phyloP scores from a whole-genome alignment of 169 alveolate species.

The Eimeria tenella region DNA sequence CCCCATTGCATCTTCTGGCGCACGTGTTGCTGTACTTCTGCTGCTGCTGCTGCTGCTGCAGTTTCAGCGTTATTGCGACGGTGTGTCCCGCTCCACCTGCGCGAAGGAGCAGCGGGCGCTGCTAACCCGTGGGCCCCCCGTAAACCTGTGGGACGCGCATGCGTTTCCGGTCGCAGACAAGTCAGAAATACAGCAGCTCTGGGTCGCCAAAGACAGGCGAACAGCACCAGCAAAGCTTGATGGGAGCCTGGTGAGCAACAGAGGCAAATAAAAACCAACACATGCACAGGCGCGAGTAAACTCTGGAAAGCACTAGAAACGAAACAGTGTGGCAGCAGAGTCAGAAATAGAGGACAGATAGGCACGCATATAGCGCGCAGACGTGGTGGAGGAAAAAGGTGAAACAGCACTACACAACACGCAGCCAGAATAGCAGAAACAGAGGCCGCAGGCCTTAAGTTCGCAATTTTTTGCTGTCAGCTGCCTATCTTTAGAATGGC shows the following conservation, averaged over 20 bases:
- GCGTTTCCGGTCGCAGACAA: constrained; percentile 88
- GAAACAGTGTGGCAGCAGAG: too few species aligned
- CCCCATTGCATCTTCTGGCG: too few species aligned
- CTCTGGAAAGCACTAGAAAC: neutral
- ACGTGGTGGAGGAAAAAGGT: too few species aligned
- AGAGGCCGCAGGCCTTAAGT: too few species aligned
- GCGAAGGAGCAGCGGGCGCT: constrained; percentile 85
- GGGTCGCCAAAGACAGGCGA: constrained; percentile 81
- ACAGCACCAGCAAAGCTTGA: constrained; percentile 85
- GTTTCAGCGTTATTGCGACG: constrained; percentile 86
- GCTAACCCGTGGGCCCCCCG: constrained; percentile 88
- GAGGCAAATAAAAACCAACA: neutral
- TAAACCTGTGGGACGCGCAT: constrained; percentile 85
- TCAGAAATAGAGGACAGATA: too few species aligned
- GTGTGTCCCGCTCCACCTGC: constrained; percentile 85
- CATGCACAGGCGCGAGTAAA: neutral
- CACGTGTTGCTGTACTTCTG: neutral
- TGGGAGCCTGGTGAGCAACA: constrained; percentile 84
- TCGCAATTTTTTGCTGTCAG: too few species aligned
- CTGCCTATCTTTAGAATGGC: too few species aligned
- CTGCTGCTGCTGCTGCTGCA: constrained; percentile 74
- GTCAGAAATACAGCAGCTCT: constrained; percentile 84
- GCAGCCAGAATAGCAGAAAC: too few species aligned
- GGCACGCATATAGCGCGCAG: too few species aligned
- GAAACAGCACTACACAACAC: too few species aligned